Base-by-base conservation (phyloP, 2,329 filamentous ascomycete species). In the Alternaria gaisen region DNA sequence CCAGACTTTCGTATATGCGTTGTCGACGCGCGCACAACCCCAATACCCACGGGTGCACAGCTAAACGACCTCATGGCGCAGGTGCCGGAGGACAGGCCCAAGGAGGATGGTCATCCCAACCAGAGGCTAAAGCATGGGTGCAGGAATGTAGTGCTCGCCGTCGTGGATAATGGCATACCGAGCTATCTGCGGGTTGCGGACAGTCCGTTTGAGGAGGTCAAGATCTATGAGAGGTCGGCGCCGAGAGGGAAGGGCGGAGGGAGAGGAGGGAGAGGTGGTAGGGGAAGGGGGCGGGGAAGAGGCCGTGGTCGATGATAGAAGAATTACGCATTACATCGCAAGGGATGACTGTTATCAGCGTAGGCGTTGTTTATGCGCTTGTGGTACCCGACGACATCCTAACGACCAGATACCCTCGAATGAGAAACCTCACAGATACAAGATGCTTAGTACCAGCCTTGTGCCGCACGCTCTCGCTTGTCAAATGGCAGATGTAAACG, bases 1-100 rank as follows among this genome's bases (percentile, higher is more conserved):
- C 93, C 94, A 0, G 92, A 97, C 75, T 97, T 97, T 78, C 89
- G 90, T 60, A 86, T 98, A 61, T 91, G 91, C 16, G 91, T 98
- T 16, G 84, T 94, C 55, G 90, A 95, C 75, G 91, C 93, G 4
- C 87, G 90, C 20, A 85, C 88, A 20, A 90, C 90, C 0, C 81
- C 80, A 2, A 82, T 97, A 12, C 95, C 95, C 0, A 90, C 90
- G 0, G 81, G 94, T 2, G 84, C 87, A 18, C 87, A 98, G 75
- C 80, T 97, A 14, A 82, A 87, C 18, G 84, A 85, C 3, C 82
- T 99, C 38, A 82, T 98, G 8, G 89, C 89, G 59, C 90, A 88
- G 38, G 89, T 90, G 6, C 93, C 93, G 0, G 87, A 89, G 63
- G 86, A 90, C 61, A 87, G 89, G 1, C 90, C 87, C 0, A 75